Base-by-base conservation (phyloP, 371 early-diverging fungal species). In the Mucor irregularis region DNA sequence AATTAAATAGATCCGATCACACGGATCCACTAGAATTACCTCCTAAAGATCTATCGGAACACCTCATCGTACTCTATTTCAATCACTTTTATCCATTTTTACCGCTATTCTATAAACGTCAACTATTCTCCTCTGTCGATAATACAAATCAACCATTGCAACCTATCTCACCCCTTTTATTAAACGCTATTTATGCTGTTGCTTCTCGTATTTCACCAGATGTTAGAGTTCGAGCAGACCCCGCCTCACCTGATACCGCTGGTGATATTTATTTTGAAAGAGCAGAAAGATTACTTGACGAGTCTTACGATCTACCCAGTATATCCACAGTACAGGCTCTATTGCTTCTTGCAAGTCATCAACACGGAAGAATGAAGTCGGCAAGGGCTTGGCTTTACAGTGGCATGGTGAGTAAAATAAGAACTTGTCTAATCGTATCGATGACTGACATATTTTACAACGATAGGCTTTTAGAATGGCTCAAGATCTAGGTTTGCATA, bases 271-370 rank as follows among this genome's bases (percentile, higher is more conserved):
- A 68, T 58, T 77, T 73, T 57, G 78, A 81, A 30, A 60, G 79
- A 31, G 79, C 79, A 14, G 70, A 63, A 48, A 56, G 60, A 24
- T 47, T 82, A 5, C 53, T 86, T 24, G 86, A 86, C 44, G 76
- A 77, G 30, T 80, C 71, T 58, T 77, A 80, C 51, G 86, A 86
- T 55, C 63, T 70, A 1, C 81, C 84, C 2, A 69, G 76, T 26
- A 72, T 84, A 29, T 76, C 82, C 14, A 86, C 86, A 0, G 74
- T 86, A 11, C 86, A 86, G 33, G 82, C 84, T 0, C 58, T 86
- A 6, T 37, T 86, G 8, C 58, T 86, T 1, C 33, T 86, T 24
- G 72, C 82, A 2, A 66, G 72, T 55, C 69, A 83, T 62, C 74
- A 86, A 47, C 74, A 84, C 54, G 73, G 84, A 51, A 71, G 72